Conservation (phyloP, 768 basidiomycete species). For the Rhodosporidiobolus odoratus region DNA sequence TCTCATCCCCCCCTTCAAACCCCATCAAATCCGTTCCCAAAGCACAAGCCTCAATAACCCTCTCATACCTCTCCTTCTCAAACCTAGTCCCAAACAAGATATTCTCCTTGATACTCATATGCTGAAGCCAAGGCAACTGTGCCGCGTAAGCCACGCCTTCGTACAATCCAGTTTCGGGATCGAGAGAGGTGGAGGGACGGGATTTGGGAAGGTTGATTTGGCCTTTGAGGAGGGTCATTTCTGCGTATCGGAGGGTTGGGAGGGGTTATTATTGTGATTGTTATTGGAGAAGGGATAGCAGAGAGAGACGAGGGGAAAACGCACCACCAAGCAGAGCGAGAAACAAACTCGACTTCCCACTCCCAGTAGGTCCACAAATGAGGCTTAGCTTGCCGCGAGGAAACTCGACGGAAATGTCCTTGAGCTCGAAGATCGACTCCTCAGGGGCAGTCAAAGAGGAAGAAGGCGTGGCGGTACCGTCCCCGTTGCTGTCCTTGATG, state of each 20-base stretch:
- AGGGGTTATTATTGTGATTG: too few species aligned
- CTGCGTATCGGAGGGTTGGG: conserved; percentile 7
- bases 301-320: neutral
- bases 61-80: conserved; percentile 62
- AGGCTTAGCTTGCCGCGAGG: conserved; percentile 60
- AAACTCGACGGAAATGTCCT: conserved; percentile 59
- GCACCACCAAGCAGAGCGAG: conserved; percentile 38
- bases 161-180: conserved; percentile 52
- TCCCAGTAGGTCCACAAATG: conserved; percentile 38
- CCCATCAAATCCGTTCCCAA: conserved; percentile 65
- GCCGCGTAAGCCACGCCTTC: conserved; percentile 65
- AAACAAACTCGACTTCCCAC: conserved; percentile 39
- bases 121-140: conserved; percentile 65
- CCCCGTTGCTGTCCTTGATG: too few species aligned
- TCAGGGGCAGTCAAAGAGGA: too few species aligned
- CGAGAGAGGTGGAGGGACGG: conserved; percentile 14
- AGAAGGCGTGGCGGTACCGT: too few species aligned
- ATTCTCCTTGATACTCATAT: conserved; percentile 65
- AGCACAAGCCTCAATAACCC: conserved; percentile 69
- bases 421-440: conserved; percentile 41
- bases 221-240: conserved; percentile 39
- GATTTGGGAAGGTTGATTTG: conserved; percentile 22
- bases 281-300: too few species aligned
- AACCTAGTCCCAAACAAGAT: conserved; percentile 66
- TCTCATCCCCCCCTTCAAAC: conserved; percentile 69